These are phyloP conservation scores for Calonectria pseudoreteaudii DNA, from an alignment of 2,329 filamentous ascomycete genomes.

Conservation along the genomic window DNA sequence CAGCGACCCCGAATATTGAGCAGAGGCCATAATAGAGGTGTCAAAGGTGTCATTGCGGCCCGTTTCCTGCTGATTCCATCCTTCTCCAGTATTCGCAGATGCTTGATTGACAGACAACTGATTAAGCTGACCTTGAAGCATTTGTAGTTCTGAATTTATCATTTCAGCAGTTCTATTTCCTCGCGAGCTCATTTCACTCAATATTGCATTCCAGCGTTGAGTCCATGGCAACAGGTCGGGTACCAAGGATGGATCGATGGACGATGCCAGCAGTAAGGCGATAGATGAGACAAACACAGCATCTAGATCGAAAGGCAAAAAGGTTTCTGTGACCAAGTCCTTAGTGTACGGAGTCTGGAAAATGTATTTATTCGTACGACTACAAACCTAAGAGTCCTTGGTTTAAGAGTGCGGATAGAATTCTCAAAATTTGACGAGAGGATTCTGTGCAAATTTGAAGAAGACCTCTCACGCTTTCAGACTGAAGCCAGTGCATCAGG, in stretches of 20 bases:
- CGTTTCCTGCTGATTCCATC: conserved; percentile 23
- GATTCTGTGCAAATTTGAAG: conserved; percentile 43
- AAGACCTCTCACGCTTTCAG: conserved; percentile 35
- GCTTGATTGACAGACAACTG: not conserved
- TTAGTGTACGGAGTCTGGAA: conserved; percentile 3
- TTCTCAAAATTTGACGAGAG: conserved; percentile 40
- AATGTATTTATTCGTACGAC: conserved; percentile 24
- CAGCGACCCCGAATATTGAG: not conserved
- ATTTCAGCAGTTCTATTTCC: conserved; percentile 59
- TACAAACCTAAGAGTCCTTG: conserved; percentile 57
- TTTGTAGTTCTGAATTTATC: conserved; percentile 55
- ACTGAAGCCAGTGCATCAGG: conserved; percentile 36
- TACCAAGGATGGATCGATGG: conserved; percentile 49
- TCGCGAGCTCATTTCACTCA: conserved; percentile 59
- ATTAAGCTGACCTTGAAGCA: conserved; percentile 52
- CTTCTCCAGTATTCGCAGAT: conserved; percentile 10
- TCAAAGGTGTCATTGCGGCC: not conserved
- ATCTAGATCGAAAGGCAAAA: conserved; percentile 59
- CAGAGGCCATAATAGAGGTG: not conserved
- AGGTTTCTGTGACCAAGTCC: conserved; percentile 50
- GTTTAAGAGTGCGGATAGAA: conserved; percentile 53
- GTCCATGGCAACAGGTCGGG: conserved; percentile 52
- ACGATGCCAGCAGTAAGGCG: conserved; percentile 51
- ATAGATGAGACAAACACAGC: conserved; percentile 55
- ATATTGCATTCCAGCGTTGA: conserved; percentile 54